phyloP scores from a whole-genome alignment of 345 rosid genomes.

The Iberis pinnata region DNA sequence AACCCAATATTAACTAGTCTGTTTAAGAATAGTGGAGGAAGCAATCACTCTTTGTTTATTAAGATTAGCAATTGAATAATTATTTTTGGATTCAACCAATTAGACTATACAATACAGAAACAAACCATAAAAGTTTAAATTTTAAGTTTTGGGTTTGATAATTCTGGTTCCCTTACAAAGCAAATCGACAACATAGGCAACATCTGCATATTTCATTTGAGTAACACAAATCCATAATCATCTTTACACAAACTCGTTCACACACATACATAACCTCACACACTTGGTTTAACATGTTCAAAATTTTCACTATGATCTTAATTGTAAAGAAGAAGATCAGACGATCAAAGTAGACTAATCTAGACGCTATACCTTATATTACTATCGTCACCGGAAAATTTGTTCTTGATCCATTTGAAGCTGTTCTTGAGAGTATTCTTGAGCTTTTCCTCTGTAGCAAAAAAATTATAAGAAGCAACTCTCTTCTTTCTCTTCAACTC shows the following conservation, averaged over 20 bases:
- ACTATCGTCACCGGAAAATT: constrained; percentile 40
- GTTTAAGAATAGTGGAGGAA: neutral
- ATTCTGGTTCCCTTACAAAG: neutral
- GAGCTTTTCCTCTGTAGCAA: constrained; percentile 61
- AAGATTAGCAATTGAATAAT: too few relatives aligned
- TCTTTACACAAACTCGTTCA: neutral
- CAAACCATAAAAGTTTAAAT: neutral
- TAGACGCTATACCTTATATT: constrained; percentile 30
- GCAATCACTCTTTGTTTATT: neutral
- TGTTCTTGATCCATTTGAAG: constrained; percentile 94
- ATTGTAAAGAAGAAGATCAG: neutral
- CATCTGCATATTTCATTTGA: constrained; percentile 7
- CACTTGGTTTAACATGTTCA: constrained; percentile 27
- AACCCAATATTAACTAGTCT: too few relatives aligned
- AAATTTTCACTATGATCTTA: neutral
- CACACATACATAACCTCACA: constrained; percentile 10
- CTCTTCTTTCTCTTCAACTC: constrained; percentile 85
- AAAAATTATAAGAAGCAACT: constrained; percentile 70
- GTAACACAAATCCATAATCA: constrained; percentile 7
- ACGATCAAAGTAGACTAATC: constrained; percentile 4
- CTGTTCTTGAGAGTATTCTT: constrained; percentile 67
- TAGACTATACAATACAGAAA: neutral
- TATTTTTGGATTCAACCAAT: neutral
- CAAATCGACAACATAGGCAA: constrained; percentile 3
- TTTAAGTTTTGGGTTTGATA: neutral